Conservation (phyloP, 305 asterid species). For the Petunia hybrid region DNA sequence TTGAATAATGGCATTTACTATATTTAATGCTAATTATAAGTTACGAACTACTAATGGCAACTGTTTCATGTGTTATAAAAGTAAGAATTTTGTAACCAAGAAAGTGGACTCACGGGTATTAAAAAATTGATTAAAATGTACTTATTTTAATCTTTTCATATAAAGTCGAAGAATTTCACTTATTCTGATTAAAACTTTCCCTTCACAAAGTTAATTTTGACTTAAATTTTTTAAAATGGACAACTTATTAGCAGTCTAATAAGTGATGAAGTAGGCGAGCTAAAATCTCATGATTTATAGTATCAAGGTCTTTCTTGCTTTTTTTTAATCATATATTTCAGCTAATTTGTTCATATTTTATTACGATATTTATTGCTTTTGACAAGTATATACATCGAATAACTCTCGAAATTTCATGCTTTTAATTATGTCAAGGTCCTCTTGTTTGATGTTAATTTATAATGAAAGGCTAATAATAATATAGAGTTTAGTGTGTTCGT, state of each 20-base stretch:
- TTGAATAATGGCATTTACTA: background rate
- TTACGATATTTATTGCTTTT: too few relatives aligned
- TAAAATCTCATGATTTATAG: background rate
- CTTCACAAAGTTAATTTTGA: background rate
- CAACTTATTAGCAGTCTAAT: too few relatives aligned
- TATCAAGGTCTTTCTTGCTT: background rate
- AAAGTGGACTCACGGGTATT: too few relatives aligned
- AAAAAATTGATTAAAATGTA: too few relatives aligned
- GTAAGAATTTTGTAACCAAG: too few relatives aligned
- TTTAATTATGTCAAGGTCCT: too few relatives aligned
- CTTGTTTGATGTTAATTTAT: background rate
- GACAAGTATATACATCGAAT: too few relatives aligned
- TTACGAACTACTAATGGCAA: background rate
- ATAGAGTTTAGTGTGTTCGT: background rate
- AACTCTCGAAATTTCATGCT: too few relatives aligned
- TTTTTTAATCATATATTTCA: too few relatives aligned
- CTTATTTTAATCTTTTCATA: background rate
- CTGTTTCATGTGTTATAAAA: too few relatives aligned
- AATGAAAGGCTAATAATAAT: background rate
- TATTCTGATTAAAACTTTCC: too few relatives aligned
- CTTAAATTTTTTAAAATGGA: background rate
- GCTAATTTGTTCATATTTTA: too few relatives aligned
- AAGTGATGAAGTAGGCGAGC: conserved; percentile 14
- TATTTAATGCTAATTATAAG: background rate
- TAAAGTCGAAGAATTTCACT: background rate